These are phyloP conservation scores for Thelephora aurantiotincta DNA, from an alignment of 768 basidiomycete species.

Conservation along the genomic window DNA sequence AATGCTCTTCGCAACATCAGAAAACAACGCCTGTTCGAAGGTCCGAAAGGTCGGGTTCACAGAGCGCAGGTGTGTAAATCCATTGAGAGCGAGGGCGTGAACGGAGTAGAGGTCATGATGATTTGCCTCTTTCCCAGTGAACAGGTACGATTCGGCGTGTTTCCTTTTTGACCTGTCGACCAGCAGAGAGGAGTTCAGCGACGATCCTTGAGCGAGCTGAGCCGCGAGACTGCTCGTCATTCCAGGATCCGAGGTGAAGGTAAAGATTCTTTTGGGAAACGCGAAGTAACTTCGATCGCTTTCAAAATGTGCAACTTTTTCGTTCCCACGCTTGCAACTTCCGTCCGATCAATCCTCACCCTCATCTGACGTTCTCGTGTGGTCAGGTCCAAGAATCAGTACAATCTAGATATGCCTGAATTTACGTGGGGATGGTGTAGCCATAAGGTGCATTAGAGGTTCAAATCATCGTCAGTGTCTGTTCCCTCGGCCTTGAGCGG, in stretches of 20 bases:
- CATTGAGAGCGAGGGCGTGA: slow-evolving; percentile 67
- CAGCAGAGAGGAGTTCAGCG: slow-evolving; percentile 64
- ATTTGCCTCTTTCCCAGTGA: slow-evolving; percentile 69
- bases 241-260: neutral
- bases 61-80: slow-evolving; percentile 54
- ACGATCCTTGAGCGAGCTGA: slow-evolving; percentile 68
- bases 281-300: neutral
- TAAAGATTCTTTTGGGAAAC: too few species aligned
- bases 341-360: neutral
- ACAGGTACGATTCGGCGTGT: slow-evolving; percentile 69
- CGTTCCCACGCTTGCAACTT: neutral
- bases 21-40: slow-evolving; percentile 67
- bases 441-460: too few species aligned
- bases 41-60: slow-evolving; percentile 42
- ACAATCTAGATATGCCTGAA: too few species aligned
- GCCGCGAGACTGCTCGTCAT: slow-evolving; percentile 65
- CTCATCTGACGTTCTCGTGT: too few species aligned
- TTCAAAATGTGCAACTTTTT: neutral
- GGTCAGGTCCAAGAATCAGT: too few species aligned
- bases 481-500: too few species aligned
- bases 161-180: slow-evolving; percentile 50
- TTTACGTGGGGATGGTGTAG: too few species aligned
- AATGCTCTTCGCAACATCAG: slow-evolving; percentile 53
- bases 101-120: slow-evolving; percentile 81
- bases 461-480: too few species aligned